Evolutionary conservation across 306 rosid genomes (phyloP).

Genomic region (Vigna unguiculata): DNA sequence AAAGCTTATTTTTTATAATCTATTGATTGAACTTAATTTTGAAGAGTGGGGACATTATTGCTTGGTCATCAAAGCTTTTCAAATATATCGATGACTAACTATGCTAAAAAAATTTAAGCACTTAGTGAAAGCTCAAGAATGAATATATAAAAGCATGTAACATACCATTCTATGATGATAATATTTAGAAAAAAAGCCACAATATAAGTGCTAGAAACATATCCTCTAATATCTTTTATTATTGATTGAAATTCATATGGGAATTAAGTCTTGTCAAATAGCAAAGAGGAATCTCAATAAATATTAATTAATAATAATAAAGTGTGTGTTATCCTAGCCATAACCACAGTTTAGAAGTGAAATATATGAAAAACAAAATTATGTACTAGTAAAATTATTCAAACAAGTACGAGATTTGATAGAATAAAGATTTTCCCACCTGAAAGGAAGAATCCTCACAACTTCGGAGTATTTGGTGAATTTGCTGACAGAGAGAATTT

Average conservation of each 20-base stretch:
- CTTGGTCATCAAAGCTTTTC: not conserved
- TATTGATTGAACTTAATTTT: not conserved
- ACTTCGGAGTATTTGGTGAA: slow-evolving; percentile 63
- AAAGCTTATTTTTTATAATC: not conserved
- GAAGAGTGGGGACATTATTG: not conserved
- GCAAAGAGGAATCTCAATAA: not conserved
- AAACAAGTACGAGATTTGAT: not conserved
- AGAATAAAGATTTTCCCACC: slow-evolving; percentile 55
- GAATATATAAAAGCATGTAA: not conserved
- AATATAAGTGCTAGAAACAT: not conserved
- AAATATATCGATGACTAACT: not conserved
- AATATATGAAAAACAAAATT: not conserved
- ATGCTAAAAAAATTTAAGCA: not conserved
- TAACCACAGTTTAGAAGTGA: not conserved
- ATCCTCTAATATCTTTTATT: not conserved
- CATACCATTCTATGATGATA: not conserved
- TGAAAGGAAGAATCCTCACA: slow-evolving; percentile 86
- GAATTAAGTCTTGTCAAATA: not conserved
- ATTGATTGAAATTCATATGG: not conserved
- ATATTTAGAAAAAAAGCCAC: not conserved
- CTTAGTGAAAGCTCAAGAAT: not conserved
- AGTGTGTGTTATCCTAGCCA: not conserved
- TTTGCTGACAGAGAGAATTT: slow-evolving; percentile 70
- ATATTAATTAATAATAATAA: not conserved
- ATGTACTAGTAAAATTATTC: slow-evolving; percentile 1